Base-by-base conservation (phyloP, 225 moss, liverwort and hornwort genomes). In the Bryum argenteum region DNA sequence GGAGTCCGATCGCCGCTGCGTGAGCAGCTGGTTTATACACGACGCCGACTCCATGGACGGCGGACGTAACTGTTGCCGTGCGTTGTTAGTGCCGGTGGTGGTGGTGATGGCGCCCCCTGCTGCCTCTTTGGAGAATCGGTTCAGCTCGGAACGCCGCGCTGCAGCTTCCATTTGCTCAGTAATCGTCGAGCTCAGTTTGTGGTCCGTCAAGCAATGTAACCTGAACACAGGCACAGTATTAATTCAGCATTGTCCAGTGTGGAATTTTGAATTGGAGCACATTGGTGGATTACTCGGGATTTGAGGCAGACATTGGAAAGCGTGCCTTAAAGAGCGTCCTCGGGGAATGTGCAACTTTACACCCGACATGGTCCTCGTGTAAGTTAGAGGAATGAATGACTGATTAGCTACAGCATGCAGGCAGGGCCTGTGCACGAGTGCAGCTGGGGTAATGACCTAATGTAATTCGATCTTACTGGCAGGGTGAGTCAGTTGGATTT, bases 121-220 rank as follows among this genome's bases (percentile, higher is more conserved):
- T 33, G 5, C 33, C 3, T 80, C 72, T 41, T 80, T 80, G 53
- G 66, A 50, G 57, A 83, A 71, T 0, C 80, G 80, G 66, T 73
- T 77, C 10, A 79, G 62, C 51, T 83, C 82, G 20, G 82, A 80
- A 54, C 86, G 82, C 2, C 86, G 75, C 0, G 86, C 86, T 1
- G 86, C 86, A 7, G 80, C 82, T 53, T 82, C 82, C 54, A 86
- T 82, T 61, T 80, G 86, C 15, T 86, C 86, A 4, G 80, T 82
- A 65, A 86, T 83, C 12, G 86, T 74, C 9, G 77, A 24, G 65
- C 61, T 73, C 47, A 81, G 65, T 61, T 83, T 86, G 56, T 86
- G 75, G 50, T 85, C 81, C 3, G 72, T 70, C 24, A 81, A 50
- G 4, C 71, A 57, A 48, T 78, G 75, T 65, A 84, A 65, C 81